phyloP scores from a whole-genome alignment of 352 stramenopile species.

The Phytophthora macrochlamydospora region DNA sequence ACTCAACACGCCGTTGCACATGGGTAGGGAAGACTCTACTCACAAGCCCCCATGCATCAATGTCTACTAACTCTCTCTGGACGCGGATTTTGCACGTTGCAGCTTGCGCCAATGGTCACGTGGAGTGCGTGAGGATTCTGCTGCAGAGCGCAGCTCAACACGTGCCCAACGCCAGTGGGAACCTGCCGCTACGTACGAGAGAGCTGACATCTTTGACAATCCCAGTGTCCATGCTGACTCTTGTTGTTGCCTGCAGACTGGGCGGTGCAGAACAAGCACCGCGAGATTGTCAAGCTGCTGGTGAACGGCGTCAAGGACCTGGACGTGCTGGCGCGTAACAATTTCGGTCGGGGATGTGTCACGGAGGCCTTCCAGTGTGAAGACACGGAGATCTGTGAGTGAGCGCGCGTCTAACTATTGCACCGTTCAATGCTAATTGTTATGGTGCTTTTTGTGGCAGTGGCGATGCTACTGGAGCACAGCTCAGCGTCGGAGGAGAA shows the following conservation, averaged over 20 bases:
- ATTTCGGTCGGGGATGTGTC: constrained; percentile 79
- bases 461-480: constrained; percentile 77
- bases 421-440: background rate
- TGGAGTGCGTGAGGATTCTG: constrained; percentile 66
- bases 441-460: constrained; percentile 30
- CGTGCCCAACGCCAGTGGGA: constrained; percentile 75
- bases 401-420: background rate
- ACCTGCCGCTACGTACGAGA: constrained; percentile 72
- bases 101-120: constrained; percentile 85
- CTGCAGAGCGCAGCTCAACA: constrained; percentile 58
- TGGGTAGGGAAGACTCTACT: constrained; percentile 47
- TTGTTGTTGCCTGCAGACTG: constrained; percentile 56
- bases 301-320: constrained; percentile 70
- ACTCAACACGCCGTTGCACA: constrained; percentile 85
- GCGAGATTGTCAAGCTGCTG: constrained; percentile 79
- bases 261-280: constrained; percentile 88
- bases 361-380: constrained; percentile 87
- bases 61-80: background rate
- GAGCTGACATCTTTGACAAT: background rate
- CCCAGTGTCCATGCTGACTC: background rate
- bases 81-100: background rate
- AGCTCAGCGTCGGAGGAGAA: constrained; percentile 79
- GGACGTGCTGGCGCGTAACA: constrained; percentile 84
- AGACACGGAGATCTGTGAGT: constrained; percentile 84
- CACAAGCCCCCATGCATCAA: background rate